Base-by-base conservation (phyloP, 371 early-diverging fungal species). In the Mortierella sp. region DNA sequence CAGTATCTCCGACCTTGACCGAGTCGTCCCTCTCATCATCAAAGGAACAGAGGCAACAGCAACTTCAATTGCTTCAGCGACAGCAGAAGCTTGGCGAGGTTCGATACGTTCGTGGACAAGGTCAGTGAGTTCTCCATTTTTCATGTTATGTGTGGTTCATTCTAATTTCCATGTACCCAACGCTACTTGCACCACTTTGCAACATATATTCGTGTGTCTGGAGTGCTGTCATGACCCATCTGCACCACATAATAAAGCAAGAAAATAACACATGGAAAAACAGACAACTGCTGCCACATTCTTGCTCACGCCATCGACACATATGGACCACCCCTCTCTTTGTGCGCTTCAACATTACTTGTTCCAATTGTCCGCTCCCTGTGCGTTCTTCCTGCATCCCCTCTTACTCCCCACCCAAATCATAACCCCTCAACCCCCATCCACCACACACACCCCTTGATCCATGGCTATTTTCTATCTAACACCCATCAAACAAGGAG, bases 1-100 rank as follows among this genome's bases (percentile, higher is more conserved):
- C 74, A 14, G 43, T 48, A 5, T 63, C 74, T 21, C 76, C 73
- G 12, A 76, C 83, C 12, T 76, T 74, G n/a, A 54, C 77, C 60
- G 73, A 27, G 32, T 78, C 75, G 10, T 77, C 82, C 4, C 58
- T 78, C 18, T 58, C 79, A 12, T 82, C 82, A 18, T 76, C 76
- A 18, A 83, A 79, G 43, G 79, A 83, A 44, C 73, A 76, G 70
- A 35, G 74, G 43, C 75, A 73, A n/a, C 79, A 76, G 60, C 83
- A 83, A 58, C 60, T 83, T 63, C 83, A 83, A 38, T 51, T 68
- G 44, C 68, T 74, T 54, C 72, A 71, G 58, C 63, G 58, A 27
- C 83, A 72, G 43, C 83, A 77, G 49, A 76, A 75, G 27, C 70
- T 76, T 72, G 70, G 48, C 38, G 60, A 73, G 32, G 71, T 65